Percentiles rank a stretch among this genome's conserved stretches.
phyloP scores from a whole-genome alignment of 164 flowering plant genomes.

The Berberis vulgaris region DNA sequence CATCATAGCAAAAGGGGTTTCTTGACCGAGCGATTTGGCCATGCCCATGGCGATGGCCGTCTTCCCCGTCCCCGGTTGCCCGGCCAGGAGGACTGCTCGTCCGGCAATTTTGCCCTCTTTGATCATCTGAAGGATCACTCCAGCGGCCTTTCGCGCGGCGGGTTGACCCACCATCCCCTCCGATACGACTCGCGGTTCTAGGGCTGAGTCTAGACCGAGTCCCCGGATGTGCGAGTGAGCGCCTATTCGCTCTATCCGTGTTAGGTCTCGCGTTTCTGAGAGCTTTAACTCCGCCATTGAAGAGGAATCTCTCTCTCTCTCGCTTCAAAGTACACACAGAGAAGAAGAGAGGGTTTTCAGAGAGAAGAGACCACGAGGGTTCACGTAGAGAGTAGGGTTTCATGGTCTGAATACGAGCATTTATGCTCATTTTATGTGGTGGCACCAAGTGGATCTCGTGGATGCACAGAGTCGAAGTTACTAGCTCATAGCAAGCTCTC shows the following conservation, averaged over 20 bases:
- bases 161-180: conserved; percentile 94
- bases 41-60: conserved; percentile 97
- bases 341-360: no score
- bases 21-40: conserved; percentile 80
- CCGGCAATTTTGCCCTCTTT: conserved; percentile 85
- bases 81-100: conserved; percentile 79
- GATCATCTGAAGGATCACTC: conserved; percentile 88
- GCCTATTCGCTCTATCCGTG: conserved; percentile 89
- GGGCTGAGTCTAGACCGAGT: conserved; percentile 82
- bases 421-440: no score
- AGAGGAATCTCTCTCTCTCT: not conserved
- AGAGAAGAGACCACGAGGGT: no score
- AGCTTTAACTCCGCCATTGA: conserved; percentile 80
- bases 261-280: conserved; percentile 74
- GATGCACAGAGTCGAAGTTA: no score
- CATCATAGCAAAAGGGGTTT: conserved; percentile 90
- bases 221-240: conserved; percentile 99
- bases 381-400: no score
- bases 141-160: conserved; percentile 85
- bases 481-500: no score
- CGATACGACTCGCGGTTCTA: conserved; percentile 68
- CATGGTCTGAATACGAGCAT: no score
- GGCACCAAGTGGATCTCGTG: no score
- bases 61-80: conserved; percentile 94
- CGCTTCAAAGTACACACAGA: no score